These are phyloP conservation scores for Rhodotorula sp. DNA, from an alignment of 1,284 basidiomycete species.

Conservation along the genomic window DNA sequence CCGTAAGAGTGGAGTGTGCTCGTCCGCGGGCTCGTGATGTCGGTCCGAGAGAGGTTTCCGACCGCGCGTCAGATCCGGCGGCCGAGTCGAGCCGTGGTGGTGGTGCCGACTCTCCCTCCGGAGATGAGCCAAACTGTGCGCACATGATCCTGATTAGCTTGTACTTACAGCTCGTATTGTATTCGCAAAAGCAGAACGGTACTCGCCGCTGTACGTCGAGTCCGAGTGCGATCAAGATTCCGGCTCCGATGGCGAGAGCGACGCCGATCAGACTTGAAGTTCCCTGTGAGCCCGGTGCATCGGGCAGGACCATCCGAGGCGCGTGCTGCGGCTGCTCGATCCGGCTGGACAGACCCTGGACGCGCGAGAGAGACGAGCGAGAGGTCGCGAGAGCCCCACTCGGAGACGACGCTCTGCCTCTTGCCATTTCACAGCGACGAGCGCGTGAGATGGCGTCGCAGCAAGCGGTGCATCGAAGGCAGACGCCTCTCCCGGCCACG, in stretches of 20 bases:
- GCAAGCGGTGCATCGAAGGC: too few relatives aligned
- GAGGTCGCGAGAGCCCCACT: neutral
- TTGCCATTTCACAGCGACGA: neutral
- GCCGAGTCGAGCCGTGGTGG: too few relatives aligned
- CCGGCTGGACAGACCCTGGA: too few relatives aligned
- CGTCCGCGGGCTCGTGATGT: neutral
- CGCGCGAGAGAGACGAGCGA: neutral
- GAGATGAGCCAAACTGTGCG: constrained; percentile 15
- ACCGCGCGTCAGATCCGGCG: too few relatives aligned
- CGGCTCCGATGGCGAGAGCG: constrained; percentile 75
- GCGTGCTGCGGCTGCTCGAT: neutral
- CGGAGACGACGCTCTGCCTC: neutral
- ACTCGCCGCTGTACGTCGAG: constrained; percentile 51
- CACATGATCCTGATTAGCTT: too few relatives aligned
- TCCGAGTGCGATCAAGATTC: constrained; percentile 83
- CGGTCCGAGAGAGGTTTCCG: too few relatives aligned
- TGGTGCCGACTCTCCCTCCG: neutral
- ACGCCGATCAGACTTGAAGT: constrained; percentile 67
- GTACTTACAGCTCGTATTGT: too few relatives aligned
- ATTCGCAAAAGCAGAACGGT: too few relatives aligned
- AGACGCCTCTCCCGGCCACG: neutral
- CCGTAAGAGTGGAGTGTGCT: constrained; percentile 10
- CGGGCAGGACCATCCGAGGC: neutral
- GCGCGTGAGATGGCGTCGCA: too few relatives aligned
- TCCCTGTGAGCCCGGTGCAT: neutral